Percentiles rank a stretch among this genome's conserved stretches.
These are phyloP conservation scores for Xylaria sp. DNA, from an alignment of 2,329 filamentous ascomycete genomes.

Conservation along the genomic window DNA sequence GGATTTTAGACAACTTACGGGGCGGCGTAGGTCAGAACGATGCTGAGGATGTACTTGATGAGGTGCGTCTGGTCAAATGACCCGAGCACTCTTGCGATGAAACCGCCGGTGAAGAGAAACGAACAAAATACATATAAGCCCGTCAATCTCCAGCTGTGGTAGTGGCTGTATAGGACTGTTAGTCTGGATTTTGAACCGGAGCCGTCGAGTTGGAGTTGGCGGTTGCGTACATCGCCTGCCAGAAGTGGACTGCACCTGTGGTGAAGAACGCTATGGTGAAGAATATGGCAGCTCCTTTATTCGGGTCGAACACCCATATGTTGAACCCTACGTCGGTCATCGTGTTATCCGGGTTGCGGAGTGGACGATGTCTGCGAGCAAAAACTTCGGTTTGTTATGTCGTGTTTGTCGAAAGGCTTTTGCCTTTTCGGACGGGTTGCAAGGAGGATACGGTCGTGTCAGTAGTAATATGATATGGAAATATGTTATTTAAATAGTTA, in stretches of 20 bases:
- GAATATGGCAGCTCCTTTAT: conserved; percentile 55
- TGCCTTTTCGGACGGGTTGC: background rate
- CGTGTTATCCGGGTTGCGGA: background rate
- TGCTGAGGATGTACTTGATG: conserved; percentile 50
- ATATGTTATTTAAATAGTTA: background rate
- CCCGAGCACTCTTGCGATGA: conserved; percentile 54
- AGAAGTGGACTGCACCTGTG: conserved; percentile 48
- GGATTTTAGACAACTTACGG: conserved; percentile 36
- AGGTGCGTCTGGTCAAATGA: conserved; percentile 53
- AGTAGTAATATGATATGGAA: background rate
- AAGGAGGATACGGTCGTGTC: background rate
- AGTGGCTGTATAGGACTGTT: conserved; percentile 47
- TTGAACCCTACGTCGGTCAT: conserved; percentile 49
- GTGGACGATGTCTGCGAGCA: background rate
- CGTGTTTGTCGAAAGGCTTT: background rate
- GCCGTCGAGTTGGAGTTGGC: background rate
- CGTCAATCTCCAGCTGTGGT: conserved; percentile 62
- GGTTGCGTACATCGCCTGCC: conserved; percentile 53
- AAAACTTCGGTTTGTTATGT: background rate
- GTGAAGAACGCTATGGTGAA: conserved; percentile 50
- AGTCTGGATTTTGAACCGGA: background rate
- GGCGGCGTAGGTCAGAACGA: conserved; percentile 45
- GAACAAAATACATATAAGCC: conserved; percentile 60
- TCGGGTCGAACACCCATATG: conserved; percentile 54
- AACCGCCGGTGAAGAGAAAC: conserved; percentile 61